Base-by-base conservation (phyloP, 805 yeast species). In the Wickerhamomyces canadensis region DNA sequence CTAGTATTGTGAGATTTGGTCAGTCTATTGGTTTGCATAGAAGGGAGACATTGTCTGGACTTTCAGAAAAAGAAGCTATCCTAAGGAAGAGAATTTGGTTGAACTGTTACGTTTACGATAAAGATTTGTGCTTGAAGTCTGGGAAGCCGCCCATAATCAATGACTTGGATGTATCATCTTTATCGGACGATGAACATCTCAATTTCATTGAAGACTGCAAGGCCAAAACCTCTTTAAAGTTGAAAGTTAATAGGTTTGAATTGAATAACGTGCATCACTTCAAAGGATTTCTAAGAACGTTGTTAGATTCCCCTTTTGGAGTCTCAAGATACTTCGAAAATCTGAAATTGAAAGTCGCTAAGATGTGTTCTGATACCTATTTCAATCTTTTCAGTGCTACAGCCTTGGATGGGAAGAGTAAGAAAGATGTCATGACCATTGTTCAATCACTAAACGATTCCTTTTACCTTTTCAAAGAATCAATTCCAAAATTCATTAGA, bases 21-120 rank as follows among this genome's bases (percentile, higher is more conserved):
- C 69, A 67, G 29, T 76, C 72, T 21, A 44, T 75, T 48, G 83
- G 82, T 0, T 57, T 80, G 13, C 73, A 78, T 45, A 55, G 74
- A 30, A 55, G 49, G 7, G 79, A 73, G 26, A 45, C 67, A 4
- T 65, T 65, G 39, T 43, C 51, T 5, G 59, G 64, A 4, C 38
- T 72, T 14, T 27, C 57, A 1, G 44, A 50, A 1, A 53, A 49
- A 6, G 77, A 74, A 24, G 50, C 57, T 2, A 44, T 52, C 4
- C 45, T 54, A 3, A 61, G 73, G 13, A 52, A 67, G 24, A 41
- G 54, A 15, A 38, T 76, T 17, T 77, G 76, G 73, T 67, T 74
- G 67, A 45, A 59, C 9, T 64, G 76, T 36, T 72, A 65, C 44
- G 44, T 56, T 16, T 36, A 60, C 11, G 81, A 76, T 44, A 62